Evolutionary conservation across 2,329 filamentous ascomycete species (phyloP).

Genomic region (Stagonosporopsis cucurbitacearum): DNA sequence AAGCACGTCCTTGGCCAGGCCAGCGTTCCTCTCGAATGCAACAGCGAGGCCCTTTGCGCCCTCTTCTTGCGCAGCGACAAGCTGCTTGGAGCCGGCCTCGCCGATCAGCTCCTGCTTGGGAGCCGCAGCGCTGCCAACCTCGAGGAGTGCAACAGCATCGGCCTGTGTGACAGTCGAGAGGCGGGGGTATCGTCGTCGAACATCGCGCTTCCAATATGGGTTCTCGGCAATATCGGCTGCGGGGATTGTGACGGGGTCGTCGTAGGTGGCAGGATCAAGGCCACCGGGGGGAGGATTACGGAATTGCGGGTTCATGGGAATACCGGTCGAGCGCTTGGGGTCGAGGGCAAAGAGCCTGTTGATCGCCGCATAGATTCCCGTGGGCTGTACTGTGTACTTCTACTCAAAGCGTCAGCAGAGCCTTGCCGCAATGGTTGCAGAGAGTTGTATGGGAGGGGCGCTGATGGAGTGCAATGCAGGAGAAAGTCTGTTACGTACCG

Average conservation of each 20-base stretch:
- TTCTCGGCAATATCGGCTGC: slow-evolving; percentile 89
- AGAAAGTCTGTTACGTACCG: slow-evolving; percentile 30
- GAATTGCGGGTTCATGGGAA: slow-evolving; percentile 92
- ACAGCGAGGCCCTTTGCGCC: slow-evolving; percentile 74
- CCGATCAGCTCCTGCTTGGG: slow-evolving; percentile 84
- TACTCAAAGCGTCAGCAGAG: slow-evolving; percentile 49
- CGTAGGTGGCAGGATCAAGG: slow-evolving; percentile 73
- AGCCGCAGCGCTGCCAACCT: slow-evolving; percentile 78
- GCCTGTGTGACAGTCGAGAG: slow-evolving; percentile 81
- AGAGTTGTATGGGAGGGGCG: slow-evolving; percentile 14
- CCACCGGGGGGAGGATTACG: slow-evolving; percentile 83
- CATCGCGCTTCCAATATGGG: slow-evolving; percentile 95
- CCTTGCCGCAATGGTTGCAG: background rate
- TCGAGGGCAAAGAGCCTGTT: slow-evolving; percentile 82
- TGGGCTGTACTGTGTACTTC: slow-evolving; percentile 96
- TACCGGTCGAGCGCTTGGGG: slow-evolving; percentile 84
- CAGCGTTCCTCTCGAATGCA: slow-evolving; percentile 72
- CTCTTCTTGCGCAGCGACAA: slow-evolving; percentile 78
- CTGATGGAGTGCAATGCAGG: slow-evolving; percentile 3
- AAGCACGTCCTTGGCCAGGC: slow-evolving; percentile 64
- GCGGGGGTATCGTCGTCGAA: slow-evolving; percentile 80
- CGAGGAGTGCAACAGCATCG: slow-evolving; percentile 84
- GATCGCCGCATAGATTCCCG: slow-evolving; percentile 84
- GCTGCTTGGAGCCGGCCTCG: slow-evolving; percentile 72
- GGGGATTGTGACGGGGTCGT: slow-evolving; percentile 83